phyloP scores from a whole-genome alignment of 2,329 filamentous ascomycete genomes.

The Colletotrichum sp. region DNA sequence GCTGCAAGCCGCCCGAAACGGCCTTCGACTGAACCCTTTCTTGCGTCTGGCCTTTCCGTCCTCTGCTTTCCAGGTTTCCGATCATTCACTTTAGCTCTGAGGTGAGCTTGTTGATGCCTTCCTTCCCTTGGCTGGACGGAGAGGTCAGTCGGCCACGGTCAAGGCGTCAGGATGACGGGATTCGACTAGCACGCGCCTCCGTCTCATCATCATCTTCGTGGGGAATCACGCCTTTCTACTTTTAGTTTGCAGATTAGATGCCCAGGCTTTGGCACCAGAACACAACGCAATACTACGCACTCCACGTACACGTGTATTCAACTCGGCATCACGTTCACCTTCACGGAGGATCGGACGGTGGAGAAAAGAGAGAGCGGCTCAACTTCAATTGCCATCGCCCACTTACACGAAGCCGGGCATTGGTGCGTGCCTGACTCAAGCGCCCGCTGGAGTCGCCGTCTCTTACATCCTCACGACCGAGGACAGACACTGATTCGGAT shows the following conservation, averaged over 20 bases:
- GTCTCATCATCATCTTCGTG: background rate
- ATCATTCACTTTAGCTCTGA: background rate
- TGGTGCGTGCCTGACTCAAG: conserved; percentile 13
- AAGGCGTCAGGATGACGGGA: conserved; percentile 9
- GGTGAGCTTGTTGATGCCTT: background rate
- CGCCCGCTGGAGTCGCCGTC: background rate
- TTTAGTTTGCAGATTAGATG: background rate
- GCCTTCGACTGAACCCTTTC: background rate
- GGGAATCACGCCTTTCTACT: background rate
- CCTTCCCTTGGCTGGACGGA: background rate
- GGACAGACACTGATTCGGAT: background rate
- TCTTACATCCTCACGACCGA: background rate
- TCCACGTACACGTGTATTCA: background rate
- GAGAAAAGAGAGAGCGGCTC: conserved; percentile 5
- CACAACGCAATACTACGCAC: background rate
- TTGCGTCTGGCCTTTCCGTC: background rate
- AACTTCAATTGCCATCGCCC: conserved; percentile 5
- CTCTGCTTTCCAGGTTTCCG: background rate
- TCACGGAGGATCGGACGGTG: background rate
- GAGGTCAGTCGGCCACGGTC: background rate
- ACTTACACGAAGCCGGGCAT: conserved; percentile 4
- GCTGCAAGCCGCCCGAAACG: conserved; percentile 16
- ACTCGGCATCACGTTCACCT: background rate
- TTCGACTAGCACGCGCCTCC: background rate
- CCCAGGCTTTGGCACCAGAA: background rate